phyloP scores from a whole-genome alignment of 2,329 filamentous ascomycete genomes.

The Scleromitrula shiraiana region DNA sequence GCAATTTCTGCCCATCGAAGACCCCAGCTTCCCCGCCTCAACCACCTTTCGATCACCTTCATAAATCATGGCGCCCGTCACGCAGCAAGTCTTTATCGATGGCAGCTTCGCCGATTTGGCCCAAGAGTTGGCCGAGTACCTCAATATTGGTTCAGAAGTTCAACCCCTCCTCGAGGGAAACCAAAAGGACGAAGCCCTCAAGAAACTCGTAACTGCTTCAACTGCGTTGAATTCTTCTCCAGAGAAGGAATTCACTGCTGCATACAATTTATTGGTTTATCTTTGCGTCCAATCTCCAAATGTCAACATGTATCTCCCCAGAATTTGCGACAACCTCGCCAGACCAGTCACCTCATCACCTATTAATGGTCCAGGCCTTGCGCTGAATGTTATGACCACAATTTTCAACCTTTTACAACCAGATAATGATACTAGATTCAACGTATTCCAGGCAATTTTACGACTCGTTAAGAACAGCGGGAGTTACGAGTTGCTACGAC shows the following conservation, averaged over 20 bases:
- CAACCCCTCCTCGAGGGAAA: constrained; percentile 64
- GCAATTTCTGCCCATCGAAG: constrained; percentile 9
- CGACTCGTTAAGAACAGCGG: constrained; percentile 68
- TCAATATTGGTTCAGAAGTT: constrained; percentile 67
- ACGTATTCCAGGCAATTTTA: constrained; percentile 84
- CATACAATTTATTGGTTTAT: constrained; percentile 95
- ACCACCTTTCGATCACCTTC: constrained; percentile 8
- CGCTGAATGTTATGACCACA: constrained; percentile 84
- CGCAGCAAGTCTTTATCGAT: constrained; percentile 64
- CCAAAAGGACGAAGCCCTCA: constrained; percentile 75
- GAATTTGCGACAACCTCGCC: constrained; percentile 81
- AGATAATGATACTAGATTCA: constrained; percentile 72
- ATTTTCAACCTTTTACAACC: constrained; percentile 89
- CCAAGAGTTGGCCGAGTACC: constrained; percentile 89
- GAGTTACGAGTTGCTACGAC: constrained; percentile 76
- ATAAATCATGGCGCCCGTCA: constrained; percentile 21
- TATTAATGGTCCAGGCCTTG: constrained; percentile 74
- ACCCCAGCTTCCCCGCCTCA: constrained; percentile 5
- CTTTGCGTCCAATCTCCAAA: constrained; percentile 81
- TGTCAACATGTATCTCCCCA: constrained; percentile 75
- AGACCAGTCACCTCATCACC: constrained; percentile 82
- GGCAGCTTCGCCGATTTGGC: constrained; percentile 88
- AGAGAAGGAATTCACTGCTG: constrained; percentile 93
- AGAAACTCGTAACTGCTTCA: constrained; percentile 80
- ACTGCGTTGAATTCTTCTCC: constrained; percentile 72